Evolutionary conservation across 2,329 filamentous ascomycete species (phyloP).

Genomic region (Hymenotorrendiella dingleyae): DNA sequence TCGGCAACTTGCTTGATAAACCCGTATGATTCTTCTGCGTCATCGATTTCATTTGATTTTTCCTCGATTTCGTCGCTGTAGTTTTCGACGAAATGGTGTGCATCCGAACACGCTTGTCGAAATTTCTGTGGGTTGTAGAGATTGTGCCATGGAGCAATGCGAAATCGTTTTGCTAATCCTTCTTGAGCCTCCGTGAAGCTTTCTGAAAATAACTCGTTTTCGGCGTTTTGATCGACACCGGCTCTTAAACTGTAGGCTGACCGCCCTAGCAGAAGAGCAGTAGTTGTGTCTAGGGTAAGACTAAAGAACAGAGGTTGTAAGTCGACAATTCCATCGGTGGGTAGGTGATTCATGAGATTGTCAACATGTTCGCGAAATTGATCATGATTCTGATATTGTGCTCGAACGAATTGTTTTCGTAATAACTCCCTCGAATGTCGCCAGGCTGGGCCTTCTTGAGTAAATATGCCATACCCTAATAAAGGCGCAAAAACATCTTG

Average conservation of each 20-base stretch:
- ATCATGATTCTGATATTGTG: constrained; percentile 15
- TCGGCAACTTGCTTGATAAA: constrained; percentile 11
- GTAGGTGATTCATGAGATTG: constrained; percentile 28
- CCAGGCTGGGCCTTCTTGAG: constrained; percentile 31
- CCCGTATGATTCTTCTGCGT: constrained; percentile 9
- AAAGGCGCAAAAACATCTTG: constrained; percentile 23
- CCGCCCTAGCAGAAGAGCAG: constrained; percentile 51
- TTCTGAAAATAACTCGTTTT: constrained; percentile 27
- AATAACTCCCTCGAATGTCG: constrained; percentile 29
- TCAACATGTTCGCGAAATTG: constrained; percentile 16
- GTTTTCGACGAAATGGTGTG: constrained; percentile 15
- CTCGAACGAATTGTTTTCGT: constrained; percentile 22
- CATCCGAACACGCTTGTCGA: constrained; percentile 19
- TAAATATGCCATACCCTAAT: constrained; percentile 33
- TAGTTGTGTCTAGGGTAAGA: constrained; percentile 50
- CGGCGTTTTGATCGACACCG: constrained; percentile 7
- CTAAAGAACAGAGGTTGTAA: constrained; percentile 40
- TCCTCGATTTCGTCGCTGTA: constrained; percentile 32
- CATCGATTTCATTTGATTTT: constrained; percentile 11
- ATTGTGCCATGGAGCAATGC: constrained; percentile 16
- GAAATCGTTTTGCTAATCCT: constrained; percentile 27
- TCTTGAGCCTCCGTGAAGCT: constrained; percentile 33
- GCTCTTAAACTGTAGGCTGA: constrained; percentile 28
- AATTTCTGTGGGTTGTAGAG: constrained; percentile 4
- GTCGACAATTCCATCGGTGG: constrained; percentile 23